A percentile compares a stretch with the other conserved stretches of the same genome.
Conservation (phyloP, 2,329 filamentous ascomycete genomes). For the Cladosporium sp. region DNA sequence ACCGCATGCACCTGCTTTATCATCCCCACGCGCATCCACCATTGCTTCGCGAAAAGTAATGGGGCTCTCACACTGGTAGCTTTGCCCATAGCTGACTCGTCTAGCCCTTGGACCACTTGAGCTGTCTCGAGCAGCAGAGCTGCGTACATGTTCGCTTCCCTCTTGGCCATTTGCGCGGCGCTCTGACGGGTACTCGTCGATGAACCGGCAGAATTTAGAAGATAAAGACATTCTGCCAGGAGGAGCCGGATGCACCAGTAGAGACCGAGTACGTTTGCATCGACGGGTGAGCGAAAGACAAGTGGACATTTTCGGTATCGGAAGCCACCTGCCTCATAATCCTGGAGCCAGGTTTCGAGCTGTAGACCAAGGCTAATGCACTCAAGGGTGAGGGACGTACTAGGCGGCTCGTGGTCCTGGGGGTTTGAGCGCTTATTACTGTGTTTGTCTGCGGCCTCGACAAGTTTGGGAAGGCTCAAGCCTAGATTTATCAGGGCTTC, state of each 20-base stretch:
- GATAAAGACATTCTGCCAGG: neutral
- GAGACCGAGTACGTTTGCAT: neutral
- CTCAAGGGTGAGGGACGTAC: neutral
- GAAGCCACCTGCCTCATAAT: neutral
- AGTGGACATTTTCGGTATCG: neutral
- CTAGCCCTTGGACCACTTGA: neutral
- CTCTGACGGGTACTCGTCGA: neutral
- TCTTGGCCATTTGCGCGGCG: neutral
- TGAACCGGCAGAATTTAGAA: neutral
- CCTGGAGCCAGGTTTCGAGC: neutral
- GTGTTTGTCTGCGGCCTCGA: neutral
- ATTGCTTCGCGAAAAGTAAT: neutral
- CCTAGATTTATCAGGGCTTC: neutral
- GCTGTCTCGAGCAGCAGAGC: constrained; percentile 1
- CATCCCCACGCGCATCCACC: neutral
- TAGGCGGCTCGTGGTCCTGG: neutral
- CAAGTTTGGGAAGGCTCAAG: neutral
- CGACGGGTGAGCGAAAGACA: neutral
- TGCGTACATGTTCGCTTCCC: neutral
- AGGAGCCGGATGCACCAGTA: neutral
- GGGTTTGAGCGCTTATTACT: neutral
- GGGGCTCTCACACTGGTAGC: neutral
- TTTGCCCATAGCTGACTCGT: neutral
- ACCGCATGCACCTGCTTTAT: neutral
- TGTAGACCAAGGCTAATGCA: neutral